A percentile compares a stretch with the other conserved stretches of the same genome.
Evolutionary conservation across 2,329 filamentous ascomycete genomes (phyloP).

Genomic region (Botrytis squamosa): DNA sequence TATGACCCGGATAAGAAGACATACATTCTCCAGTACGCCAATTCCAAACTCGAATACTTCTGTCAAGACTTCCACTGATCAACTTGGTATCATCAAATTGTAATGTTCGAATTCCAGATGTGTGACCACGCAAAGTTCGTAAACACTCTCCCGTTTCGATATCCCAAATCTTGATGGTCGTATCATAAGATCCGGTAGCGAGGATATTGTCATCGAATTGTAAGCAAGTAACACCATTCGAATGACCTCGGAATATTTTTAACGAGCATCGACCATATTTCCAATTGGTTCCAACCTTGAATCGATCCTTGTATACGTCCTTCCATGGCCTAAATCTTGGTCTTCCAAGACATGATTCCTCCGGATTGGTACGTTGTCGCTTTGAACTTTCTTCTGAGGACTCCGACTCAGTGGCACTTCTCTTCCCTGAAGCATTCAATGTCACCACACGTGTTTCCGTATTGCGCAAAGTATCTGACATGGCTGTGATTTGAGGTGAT

Average conservation of each 20-base stretch:
- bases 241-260: constrained; percentile 81
- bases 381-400: constrained; percentile 29
- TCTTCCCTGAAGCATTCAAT: constrained; percentile 31
- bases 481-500: constrained; percentile 50
- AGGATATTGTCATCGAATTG: constrained; percentile 83
- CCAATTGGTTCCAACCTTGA: constrained; percentile 96
- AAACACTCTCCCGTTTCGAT: constrained; percentile 83
- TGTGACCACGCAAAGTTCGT: constrained; percentile 81
- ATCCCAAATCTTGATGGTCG: constrained; percentile 95
- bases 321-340: constrained; percentile 78
- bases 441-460: constrained; percentile 19
- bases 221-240: constrained; percentile 73
- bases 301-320: constrained; percentile 91
- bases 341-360: constrained; percentile 38
- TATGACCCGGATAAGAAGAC: constrained; percentile 76
- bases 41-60: constrained; percentile 91
- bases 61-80: constrained; percentile 85
- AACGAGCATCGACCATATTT: constrained; percentile 88
- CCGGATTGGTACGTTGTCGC: constrained; percentile 30
- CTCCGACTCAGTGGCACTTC: constrained; percentile 29
- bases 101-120: constrained; percentile 77
- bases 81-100: constrained; percentile 92
- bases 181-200: constrained; percentile 92
- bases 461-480: constrained; percentile 40
- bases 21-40: constrained; percentile 89